These are phyloP conservation scores for Spathaspora sp. DNA, from an alignment of 805 yeast genomes.

Conservation along the genomic window DNA sequence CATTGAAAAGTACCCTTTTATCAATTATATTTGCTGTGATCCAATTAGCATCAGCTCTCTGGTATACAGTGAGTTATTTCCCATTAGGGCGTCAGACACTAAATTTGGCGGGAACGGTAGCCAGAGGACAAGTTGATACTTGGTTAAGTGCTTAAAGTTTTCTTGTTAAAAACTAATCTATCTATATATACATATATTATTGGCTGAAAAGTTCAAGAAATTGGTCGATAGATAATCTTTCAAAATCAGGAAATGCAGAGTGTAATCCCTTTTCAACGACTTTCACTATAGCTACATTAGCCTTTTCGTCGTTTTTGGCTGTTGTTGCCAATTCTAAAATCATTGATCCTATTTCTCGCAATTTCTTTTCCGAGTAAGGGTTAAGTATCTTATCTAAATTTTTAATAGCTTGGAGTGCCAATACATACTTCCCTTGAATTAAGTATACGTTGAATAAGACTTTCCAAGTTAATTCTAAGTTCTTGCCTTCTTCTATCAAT, in stretches of 20 bases:
- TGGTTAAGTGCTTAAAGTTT: slow-evolving; percentile 32
- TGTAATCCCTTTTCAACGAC: slow-evolving; percentile 36
- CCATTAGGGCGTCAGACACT: slow-evolving; percentile 46
- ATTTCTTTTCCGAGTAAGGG: slow-evolving; percentile 12
- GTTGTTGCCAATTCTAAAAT: slow-evolving; percentile 29
- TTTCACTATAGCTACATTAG: slow-evolving; percentile 44
- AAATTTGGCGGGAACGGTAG: slow-evolving; percentile 39
- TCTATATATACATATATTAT: slow-evolving; percentile 8
- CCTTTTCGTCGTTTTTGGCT: slow-evolving; percentile 29
- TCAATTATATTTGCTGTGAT: slow-evolving; percentile 39
- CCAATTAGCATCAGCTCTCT: slow-evolving; percentile 37
- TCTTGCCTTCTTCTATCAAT: slow-evolving; percentile 39
- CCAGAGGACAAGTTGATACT: slow-evolving; percentile 40
- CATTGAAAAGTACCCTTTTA: slow-evolving; percentile 33
- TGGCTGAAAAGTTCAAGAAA: slow-evolving; percentile 12
- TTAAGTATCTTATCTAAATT: slow-evolving; percentile 39
- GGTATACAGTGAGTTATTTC: slow-evolving; percentile 46
- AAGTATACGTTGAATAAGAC: slow-evolving; percentile 37
- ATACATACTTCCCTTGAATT: slow-evolving; percentile 42
- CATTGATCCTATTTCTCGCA: slow-evolving; percentile 22
- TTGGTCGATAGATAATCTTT: slow-evolving; percentile 12
- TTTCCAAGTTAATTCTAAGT: slow-evolving; percentile 38
- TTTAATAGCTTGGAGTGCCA: slow-evolving; percentile 43
- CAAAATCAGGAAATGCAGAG: slow-evolving; percentile 32
- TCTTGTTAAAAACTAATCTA: background rate